Evolutionary conservation across 352 stramenopile species (phyloP).

Genomic region (Thraustochytrium striatum): DNA sequence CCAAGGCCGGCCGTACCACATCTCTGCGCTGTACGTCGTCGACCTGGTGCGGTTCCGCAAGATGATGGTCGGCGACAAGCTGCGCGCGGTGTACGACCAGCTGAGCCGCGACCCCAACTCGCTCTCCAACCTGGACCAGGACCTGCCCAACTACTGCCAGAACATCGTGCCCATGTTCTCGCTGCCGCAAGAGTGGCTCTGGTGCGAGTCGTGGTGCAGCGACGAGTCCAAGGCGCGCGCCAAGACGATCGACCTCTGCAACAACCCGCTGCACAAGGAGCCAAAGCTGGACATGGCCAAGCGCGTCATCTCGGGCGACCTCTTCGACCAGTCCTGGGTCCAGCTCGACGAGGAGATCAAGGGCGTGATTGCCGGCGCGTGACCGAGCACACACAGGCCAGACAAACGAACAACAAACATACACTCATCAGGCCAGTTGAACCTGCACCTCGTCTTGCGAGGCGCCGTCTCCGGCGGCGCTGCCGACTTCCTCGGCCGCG

Average conservation of each 20-base stretch:
- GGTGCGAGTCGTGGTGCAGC: constrained; percentile 99
- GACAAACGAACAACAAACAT: background rate
- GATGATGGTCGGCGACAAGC: constrained; percentile 87
- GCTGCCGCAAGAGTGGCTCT: constrained; percentile 96
- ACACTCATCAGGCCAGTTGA: background rate
- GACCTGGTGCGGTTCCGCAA: constrained; percentile 88
- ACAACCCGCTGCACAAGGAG: constrained; percentile 99
- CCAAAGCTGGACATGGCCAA: constrained; percentile 99
- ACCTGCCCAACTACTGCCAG: constrained; percentile 97
- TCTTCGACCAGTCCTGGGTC: constrained; percentile 97
- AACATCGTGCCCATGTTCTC: constrained; percentile 92
- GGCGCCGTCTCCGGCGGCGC: background rate
- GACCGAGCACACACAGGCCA: background rate
- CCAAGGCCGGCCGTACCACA: constrained; percentile 95
- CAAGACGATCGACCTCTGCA: constrained; percentile 99
- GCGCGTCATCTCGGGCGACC: constrained; percentile 88
- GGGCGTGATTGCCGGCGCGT: background rate
- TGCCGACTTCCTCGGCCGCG: background rate
- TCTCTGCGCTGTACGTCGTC: constrained; percentile 98
- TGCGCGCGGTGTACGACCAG: constrained; percentile 92
- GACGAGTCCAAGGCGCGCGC: constrained; percentile 91
- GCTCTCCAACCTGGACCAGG: constrained; percentile 97
- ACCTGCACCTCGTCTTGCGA: background rate
- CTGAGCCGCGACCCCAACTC: constrained; percentile 96
- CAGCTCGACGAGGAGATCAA: constrained; percentile 95